Percentiles rank a stretch among this genome's conserved stretches.
Evolutionary conservation across 257 asterid species (phyloP).

Genomic region (Solanum bukasovii): DNA sequence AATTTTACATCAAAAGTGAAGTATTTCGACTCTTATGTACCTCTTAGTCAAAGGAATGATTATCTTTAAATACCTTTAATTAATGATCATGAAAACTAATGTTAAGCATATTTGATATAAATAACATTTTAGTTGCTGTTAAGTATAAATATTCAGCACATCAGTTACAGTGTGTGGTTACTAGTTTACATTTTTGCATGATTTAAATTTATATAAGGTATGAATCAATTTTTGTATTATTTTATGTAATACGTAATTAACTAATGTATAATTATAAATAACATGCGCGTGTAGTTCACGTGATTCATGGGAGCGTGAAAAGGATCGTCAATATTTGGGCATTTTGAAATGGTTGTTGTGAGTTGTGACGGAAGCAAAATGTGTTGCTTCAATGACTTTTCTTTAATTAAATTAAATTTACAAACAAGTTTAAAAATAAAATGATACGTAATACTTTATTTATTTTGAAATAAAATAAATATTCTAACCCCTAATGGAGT

Average conservation of each 20-base stretch:
- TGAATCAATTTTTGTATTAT: no score
- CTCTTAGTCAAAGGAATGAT: background rate
- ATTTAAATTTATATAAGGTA: background rate
- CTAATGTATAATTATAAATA: background rate
- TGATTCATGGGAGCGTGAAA: slow-evolving; percentile 2
- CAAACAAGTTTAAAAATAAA: background rate
- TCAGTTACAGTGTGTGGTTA: background rate
- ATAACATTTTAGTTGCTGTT: background rate
- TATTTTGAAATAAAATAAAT: background rate
- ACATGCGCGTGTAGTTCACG: background rate
- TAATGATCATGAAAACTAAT: background rate
- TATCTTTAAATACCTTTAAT: background rate
- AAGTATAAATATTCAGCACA: background rate
- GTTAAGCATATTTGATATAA: background rate
- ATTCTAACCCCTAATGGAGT: background rate
- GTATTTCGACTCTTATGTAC: background rate
- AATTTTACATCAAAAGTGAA: background rate
- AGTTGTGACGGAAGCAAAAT: slow-evolving; percentile 20
- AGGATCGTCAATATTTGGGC: background rate
- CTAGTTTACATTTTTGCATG: background rate
- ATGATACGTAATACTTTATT: background rate
- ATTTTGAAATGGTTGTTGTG: background rate
- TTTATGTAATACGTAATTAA: background rate
- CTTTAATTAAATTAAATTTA: background rate
- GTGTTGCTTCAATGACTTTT: background rate